These are phyloP conservation scores for Aphanomyces stellatus DNA, from an alignment of 352 stramenopile species.

Conservation along the genomic window DNA sequence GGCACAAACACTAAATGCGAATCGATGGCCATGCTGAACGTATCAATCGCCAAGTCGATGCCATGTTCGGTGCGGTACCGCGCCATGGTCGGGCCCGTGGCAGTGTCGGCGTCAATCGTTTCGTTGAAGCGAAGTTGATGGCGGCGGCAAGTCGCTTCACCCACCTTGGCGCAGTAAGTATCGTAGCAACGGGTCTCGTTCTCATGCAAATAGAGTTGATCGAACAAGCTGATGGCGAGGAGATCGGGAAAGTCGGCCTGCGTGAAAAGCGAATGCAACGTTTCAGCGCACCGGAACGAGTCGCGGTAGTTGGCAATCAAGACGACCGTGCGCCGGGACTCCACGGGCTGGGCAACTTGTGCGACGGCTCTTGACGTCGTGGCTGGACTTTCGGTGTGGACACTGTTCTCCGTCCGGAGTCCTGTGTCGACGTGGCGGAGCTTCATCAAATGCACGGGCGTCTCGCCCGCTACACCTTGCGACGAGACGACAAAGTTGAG, in stretches of 20 bases:
- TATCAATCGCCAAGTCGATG: conserved; percentile 42
- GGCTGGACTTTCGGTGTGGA: no score
- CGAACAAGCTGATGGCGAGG: conserved; percentile 2
- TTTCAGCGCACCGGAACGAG: conserved; percentile 2
- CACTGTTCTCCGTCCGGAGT: no score
- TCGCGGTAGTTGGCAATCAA: conserved; percentile 16
- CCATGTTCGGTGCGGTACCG: conserved; percentile 64
- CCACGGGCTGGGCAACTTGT: no score
- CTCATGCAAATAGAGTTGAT: conserved; percentile 6
- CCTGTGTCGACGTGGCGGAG: no score
- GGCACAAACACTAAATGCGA: conserved; percentile 70
- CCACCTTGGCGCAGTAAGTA: conserved; percentile 6
- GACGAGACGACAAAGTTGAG: no score
- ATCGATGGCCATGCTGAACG: conserved; percentile 76
- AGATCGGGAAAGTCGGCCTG: conserved; percentile 1
- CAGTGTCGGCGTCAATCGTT: conserved; percentile 55
- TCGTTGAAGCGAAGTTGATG: conserved; percentile 23
- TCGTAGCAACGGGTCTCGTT: conserved; percentile 5
- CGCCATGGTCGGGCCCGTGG: conserved; percentile 53
- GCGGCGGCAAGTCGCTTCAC: conserved; percentile 3
- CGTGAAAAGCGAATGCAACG: conserved; percentile 1
- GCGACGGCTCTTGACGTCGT: no score
- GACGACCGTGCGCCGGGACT: conserved; percentile 1
- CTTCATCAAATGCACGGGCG: no score
- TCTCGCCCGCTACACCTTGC: no score